A percentile compares a stretch with the other conserved stretches of the same genome.
phyloP scores from a whole-genome alignment of 768 basidiomycete genomes.

The Pleurotus djamor region DNA sequence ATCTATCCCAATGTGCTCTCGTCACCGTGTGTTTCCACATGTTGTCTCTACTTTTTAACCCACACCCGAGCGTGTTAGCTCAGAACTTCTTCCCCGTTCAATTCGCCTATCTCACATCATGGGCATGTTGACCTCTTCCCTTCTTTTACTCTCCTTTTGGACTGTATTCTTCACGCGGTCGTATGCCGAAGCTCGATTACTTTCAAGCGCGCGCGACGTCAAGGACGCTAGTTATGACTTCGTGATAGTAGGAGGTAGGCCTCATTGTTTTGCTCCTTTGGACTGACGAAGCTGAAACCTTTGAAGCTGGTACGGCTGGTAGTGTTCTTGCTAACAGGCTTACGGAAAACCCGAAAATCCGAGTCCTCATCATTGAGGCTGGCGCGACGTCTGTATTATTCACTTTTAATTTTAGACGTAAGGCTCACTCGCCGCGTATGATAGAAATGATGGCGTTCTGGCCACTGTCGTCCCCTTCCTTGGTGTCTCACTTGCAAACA shows the following conservation, averaged over 20 bases:
- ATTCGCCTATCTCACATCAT: too few relatives aligned
- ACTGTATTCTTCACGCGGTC: too few relatives aligned
- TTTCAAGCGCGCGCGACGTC: not conserved
- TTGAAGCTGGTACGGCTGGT: not conserved
- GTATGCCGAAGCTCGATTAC: too few relatives aligned
- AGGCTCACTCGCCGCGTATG: not conserved
- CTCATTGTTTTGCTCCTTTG: too few relatives aligned
- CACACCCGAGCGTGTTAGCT: too few relatives aligned
- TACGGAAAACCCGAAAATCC: not conserved
- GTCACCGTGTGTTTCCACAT: too few relatives aligned
- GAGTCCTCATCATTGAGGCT: constrained; percentile 6
- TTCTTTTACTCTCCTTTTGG: too few relatives aligned
- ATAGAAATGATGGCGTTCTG: not conserved
- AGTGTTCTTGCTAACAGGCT: constrained; percentile 7
- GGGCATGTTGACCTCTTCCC: too few relatives aligned
- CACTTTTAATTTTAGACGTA: not conserved
- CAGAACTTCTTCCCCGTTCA: too few relatives aligned
- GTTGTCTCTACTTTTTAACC: too few relatives aligned
- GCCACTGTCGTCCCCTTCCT: constrained; percentile 7
- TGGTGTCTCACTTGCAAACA: not conserved
- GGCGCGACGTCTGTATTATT: not conserved
- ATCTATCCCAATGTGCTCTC: too few relatives aligned
- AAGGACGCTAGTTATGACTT: constrained; percentile 11
- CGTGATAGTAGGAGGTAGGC: constrained; percentile 7
- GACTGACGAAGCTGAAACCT: too few relatives aligned